phyloP scores from a whole-genome alignment of 1,139 yeast genomes.

The Kodamaea alishanica region DNA sequence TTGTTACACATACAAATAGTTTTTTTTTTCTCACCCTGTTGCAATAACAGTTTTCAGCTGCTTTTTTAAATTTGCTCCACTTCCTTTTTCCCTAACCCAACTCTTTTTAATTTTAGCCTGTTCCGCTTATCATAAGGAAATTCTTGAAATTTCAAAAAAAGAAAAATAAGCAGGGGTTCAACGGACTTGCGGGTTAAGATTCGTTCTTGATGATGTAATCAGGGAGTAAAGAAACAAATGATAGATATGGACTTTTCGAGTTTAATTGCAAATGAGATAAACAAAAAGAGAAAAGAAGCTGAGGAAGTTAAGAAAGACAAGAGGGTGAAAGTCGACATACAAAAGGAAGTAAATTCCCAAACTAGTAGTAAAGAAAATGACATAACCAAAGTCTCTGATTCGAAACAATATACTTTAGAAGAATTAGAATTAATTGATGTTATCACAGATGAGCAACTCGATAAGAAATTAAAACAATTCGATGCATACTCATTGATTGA shows the following conservation, averaged over 20 bases:
- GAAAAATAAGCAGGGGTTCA: no score
- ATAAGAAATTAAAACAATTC: constrained; percentile 21
- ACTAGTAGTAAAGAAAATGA: background rate
- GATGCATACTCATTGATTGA: constrained; percentile 15
- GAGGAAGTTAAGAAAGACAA: constrained; percentile 2
- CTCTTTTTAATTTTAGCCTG: no score
- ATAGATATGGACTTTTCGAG: constrained; percentile 30
- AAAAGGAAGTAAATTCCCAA: background rate
- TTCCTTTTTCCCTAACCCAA: no score
- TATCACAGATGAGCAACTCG: constrained; percentile 20
- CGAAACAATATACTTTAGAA: constrained; percentile 4
- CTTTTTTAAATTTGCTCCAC: no score
- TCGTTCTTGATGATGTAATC: no score
- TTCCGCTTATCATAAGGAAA: no score
- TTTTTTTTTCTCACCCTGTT: no score
- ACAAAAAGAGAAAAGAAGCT: constrained; percentile 21
- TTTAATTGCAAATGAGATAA: constrained; percentile 33
- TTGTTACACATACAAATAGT: no score
- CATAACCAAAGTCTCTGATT: background rate
- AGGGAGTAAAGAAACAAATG: no score
- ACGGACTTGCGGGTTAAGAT: no score
- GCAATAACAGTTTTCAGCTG: no score
- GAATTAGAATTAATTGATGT: constrained; percentile 14
- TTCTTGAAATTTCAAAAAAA: no score
- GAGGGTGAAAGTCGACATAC: constrained; percentile 6